These are phyloP conservation scores for Dendrobium nobile DNA, from an alignment of 106 monocot genomes.

Conservation along the genomic window DNA sequence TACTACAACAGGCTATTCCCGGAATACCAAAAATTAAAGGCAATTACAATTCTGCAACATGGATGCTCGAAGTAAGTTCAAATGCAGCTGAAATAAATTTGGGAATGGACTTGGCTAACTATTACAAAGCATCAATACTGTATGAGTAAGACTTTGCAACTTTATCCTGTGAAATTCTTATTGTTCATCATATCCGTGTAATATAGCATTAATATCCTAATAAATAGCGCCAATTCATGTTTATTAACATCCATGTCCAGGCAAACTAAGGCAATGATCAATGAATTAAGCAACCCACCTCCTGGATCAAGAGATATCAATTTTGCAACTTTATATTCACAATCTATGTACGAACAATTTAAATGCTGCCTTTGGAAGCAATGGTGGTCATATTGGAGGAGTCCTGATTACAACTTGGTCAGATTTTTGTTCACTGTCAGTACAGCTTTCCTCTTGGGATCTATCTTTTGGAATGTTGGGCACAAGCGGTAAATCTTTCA, in stretches of 20 bases:
- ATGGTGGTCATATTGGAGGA: conserved; percentile 57
- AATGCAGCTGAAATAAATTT: conserved; percentile 31
- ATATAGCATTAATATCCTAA: neutral
- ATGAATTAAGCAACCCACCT: conserved; percentile 36
- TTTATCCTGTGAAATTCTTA: neutral
- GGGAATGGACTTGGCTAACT: conserved; percentile 48
- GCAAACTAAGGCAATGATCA: conserved; percentile 39
- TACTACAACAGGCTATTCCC: conserved; percentile 27
- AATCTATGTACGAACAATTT: conserved; percentile 23
- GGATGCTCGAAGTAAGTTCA: conserved; percentile 77
- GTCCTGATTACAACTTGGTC: conserved; percentile 46
- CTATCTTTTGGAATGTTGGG: conserved; percentile 67
- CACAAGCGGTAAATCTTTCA: conserved; percentile 23
- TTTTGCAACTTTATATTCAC: conserved; percentile 34
- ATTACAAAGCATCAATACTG: conserved; percentile 34
- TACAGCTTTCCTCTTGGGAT: conserved; percentile 46
- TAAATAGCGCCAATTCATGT: neutral
- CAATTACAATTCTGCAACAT: conserved; percentile 58
- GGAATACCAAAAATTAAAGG: conserved; percentile 55
- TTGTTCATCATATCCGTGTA: no score
- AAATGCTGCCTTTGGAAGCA: conserved; percentile 59
- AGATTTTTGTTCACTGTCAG: conserved; percentile 36
- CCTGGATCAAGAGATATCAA: conserved; percentile 28
- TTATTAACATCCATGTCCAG: conserved; percentile 10
- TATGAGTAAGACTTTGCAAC: conserved; percentile 29